Conservation (phyloP, 352 stramenopile genomes). For the Phytopythium boreale region DNA sequence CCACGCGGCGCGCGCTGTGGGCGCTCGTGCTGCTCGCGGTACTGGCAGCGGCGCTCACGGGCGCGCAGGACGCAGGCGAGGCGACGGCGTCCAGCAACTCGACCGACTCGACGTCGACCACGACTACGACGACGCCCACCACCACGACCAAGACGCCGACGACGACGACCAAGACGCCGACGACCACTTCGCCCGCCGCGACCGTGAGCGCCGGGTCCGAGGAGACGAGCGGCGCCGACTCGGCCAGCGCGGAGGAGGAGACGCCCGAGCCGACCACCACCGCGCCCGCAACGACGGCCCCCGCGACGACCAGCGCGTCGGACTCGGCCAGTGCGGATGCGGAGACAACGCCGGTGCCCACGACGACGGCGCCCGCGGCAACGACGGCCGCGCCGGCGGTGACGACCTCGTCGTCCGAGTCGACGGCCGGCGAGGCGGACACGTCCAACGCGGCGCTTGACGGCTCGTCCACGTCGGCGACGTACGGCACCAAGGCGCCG, state of each 20-base stretch:
- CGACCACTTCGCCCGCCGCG: slow-evolving; percentile 18
- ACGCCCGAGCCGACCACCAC: slow-evolving; percentile 18
- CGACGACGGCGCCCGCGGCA: slow-evolving; percentile 10
- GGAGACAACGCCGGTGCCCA: slow-evolving; percentile 10
- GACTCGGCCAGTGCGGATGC: slow-evolving; percentile 6
- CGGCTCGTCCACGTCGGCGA: slow-evolving; percentile 32
- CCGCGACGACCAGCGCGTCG: slow-evolving; percentile 11
- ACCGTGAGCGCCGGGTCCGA: slow-evolving; percentile 13
- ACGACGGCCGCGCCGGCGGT: slow-evolving; percentile 11
- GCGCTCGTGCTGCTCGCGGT: slow-evolving; percentile 1
- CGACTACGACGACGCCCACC: slow-evolving; percentile 21
- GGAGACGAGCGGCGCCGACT: slow-evolving; percentile 15
- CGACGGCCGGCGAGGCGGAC: slow-evolving; percentile 21
- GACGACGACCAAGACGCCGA: slow-evolving; percentile 17
- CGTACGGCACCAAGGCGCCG: slow-evolving; percentile 46
- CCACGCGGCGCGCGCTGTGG: neutral
- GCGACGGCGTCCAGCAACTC: slow-evolving; percentile 3
- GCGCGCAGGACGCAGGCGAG: slow-evolving; percentile 6
- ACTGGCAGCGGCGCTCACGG: neutral
- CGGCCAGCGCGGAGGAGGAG: slow-evolving; percentile 16
- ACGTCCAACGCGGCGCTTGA: slow-evolving; percentile 26
- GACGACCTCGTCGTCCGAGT: slow-evolving; percentile 9
- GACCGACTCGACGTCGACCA: neutral
- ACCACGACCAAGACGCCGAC: slow-evolving; percentile 20
- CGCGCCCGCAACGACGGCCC: slow-evolving; percentile 12